phyloP scores from a whole-genome alignment of 2,329 filamentous ascomycete genomes.

The Sporothrix globosa region DNA sequence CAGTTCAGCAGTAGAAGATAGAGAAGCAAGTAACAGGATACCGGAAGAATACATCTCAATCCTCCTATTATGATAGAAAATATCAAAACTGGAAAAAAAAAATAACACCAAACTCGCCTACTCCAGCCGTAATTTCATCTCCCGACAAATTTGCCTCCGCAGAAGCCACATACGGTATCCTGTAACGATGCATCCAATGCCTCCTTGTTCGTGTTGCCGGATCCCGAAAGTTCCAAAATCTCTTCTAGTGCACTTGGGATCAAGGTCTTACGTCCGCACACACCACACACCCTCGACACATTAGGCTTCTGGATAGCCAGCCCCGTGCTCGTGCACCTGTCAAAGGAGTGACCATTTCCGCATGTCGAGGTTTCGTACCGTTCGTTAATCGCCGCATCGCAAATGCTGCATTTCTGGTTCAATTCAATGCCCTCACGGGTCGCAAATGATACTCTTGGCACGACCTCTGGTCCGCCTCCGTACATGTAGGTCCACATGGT shows the following conservation, averaged over 20 bases:
- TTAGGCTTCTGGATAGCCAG: conserved; percentile 59
- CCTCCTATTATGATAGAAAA: background rate
- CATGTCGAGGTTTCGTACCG: conserved; percentile 38
- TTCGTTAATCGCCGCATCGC: conserved; percentile 40
- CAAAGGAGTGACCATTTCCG: conserved; percentile 47
- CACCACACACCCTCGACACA: conserved; percentile 57
- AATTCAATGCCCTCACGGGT: conserved; percentile 38
- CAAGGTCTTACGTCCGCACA: conserved; percentile 58
- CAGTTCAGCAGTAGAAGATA: background rate
- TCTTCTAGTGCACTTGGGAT: conserved; percentile 48
- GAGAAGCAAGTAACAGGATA: background rate
- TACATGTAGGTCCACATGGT: conserved; percentile 64
- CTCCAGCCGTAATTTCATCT: conserved; percentile 27
- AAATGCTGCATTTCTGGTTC: conserved; percentile 54
- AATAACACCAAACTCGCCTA: background rate
- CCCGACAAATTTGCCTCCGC: conserved; percentile 46
- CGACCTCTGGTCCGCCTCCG: conserved; percentile 53
- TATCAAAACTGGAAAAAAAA: background rate
- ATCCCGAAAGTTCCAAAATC: conserved; percentile 36
- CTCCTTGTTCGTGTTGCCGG: conserved; percentile 33
- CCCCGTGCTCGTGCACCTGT: conserved; percentile 58
- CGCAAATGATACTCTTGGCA: conserved; percentile 37
- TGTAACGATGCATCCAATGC: conserved; percentile 34
- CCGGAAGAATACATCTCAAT: background rate
- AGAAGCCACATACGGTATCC: conserved; percentile 42